Conservation (phyloP, 2,329 filamentous ascomycete genomes). For the Claviceps pazoutovae region DNA sequence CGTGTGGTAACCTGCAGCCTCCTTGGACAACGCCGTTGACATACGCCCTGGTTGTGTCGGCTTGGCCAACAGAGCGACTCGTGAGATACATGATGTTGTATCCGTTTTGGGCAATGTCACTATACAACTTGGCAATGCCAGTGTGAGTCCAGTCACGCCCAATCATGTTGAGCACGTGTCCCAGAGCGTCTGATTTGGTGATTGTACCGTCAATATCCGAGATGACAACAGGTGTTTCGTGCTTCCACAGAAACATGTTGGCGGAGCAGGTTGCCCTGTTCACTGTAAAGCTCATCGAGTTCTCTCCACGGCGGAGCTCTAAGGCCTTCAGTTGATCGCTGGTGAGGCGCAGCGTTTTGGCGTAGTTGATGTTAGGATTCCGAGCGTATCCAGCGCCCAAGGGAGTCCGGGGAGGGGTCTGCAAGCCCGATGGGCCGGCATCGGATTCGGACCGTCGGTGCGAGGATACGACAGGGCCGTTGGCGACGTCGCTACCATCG, state of each 20-base stretch:
- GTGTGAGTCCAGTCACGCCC: constrained; percentile 96
- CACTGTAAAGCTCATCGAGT: constrained; percentile 90
- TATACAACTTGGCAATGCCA: constrained; percentile 93
- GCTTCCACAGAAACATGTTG: constrained; percentile 86
- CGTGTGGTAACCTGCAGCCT: constrained; percentile 69
- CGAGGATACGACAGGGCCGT: constrained; percentile 28
- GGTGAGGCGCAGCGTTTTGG: constrained; percentile 88
- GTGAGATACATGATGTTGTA: constrained; percentile 99
- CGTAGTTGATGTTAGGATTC: constrained; percentile 76
- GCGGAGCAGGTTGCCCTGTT: constrained; percentile 87
- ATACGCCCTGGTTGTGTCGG: constrained; percentile 81
- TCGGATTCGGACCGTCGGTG: constrained; percentile 58
- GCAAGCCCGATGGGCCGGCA: constrained; percentile 36
- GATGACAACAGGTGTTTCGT: constrained; percentile 87
- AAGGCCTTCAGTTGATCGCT: constrained; percentile 88
- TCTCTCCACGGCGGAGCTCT: constrained; percentile 70
- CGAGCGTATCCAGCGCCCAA: constrained; percentile 48
- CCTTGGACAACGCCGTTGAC: constrained; percentile 83
- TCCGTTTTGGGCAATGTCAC: constrained; percentile 85
- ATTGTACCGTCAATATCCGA: constrained; percentile 98
- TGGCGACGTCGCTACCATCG: constrained; percentile 56
- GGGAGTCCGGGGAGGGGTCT: constrained; percentile 56
- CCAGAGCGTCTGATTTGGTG: constrained; percentile 89
- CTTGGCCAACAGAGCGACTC: constrained; percentile 82
- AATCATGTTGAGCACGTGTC: constrained; percentile 91